phyloP scores from a whole-genome alignment of 257 asterid genomes.

The Rehmannia glutinosa region DNA sequence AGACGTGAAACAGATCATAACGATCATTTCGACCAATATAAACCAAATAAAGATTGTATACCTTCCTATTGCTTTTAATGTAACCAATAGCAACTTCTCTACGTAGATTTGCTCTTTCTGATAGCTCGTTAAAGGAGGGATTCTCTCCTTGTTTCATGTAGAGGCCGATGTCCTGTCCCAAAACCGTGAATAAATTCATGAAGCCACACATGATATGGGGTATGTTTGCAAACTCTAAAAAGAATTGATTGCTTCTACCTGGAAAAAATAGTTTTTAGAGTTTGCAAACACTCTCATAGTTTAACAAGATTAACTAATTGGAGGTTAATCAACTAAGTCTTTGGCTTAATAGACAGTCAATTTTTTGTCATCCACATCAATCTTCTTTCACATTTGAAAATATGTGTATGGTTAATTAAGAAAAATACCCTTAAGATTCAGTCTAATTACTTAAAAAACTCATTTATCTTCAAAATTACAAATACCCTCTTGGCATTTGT shows the following conservation, averaged over 20 bases:
- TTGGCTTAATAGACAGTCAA: background rate
- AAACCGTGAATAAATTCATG: constrained; percentile 12
- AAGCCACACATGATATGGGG: background rate
- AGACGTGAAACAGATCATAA: too few relatives aligned
- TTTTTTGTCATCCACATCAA: background rate
- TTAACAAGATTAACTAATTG: background rate
- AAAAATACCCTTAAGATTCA: too few relatives aligned
- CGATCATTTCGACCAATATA: background rate
- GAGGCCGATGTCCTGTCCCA: constrained; percentile 62
- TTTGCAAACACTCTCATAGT: too few relatives aligned
- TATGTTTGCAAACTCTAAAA: too few relatives aligned
- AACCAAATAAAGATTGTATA: constrained; percentile 11
- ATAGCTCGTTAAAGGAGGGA: constrained; percentile 74
- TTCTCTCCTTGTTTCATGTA: constrained; percentile 83
- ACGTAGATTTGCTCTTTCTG: constrained; percentile 78
- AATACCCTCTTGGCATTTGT: too few relatives aligned
- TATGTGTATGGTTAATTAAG: too few relatives aligned
- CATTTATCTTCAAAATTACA: too few relatives aligned
- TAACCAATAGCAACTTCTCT: constrained; percentile 97
- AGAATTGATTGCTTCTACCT: too few relatives aligned
- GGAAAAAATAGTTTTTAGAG: too few relatives aligned
- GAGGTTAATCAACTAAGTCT: background rate
- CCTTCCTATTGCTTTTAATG: constrained; percentile 74
- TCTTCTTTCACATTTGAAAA: background rate
- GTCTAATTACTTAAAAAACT: too few relatives aligned